Evolutionary conservation across 768 basidiomycete genomes (phyloP).

Genomic region (Termitomyces sp.): DNA sequence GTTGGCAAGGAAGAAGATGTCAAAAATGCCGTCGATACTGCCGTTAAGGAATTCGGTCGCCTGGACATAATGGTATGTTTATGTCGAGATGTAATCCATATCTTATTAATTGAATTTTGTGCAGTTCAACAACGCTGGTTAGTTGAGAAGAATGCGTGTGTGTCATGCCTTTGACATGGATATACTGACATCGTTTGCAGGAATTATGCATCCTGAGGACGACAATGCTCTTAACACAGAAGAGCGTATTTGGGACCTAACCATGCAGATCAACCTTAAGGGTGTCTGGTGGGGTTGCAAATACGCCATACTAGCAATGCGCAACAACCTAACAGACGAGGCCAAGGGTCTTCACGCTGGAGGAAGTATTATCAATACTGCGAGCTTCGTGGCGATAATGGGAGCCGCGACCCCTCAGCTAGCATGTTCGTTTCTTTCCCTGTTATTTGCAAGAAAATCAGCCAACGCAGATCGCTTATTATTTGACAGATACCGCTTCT

Average conservation of each 20-base stretch:
- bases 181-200: slow-evolving; percentile 26
- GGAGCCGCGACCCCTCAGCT: slow-evolving; percentile 98
- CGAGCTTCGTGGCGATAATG: slow-evolving; percentile 92
- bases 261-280: slow-evolving; percentile 93
- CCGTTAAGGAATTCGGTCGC: slow-evolving; percentile 85
- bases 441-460: not conserved
- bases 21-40: slow-evolving; percentile 72
- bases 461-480: slow-evolving; percentile 9
- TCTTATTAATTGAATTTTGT: not conserved
- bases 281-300: slow-evolving; percentile 99
- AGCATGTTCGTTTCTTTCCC: slow-evolving; percentile 66
- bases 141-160: slow-evolving; percentile 2
- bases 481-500: slow-evolving; percentile 77
- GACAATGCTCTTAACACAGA: slow-evolving; percentile 96
- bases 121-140: slow-evolving; percentile 92
- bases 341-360: slow-evolving; percentile 75
- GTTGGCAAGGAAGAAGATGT: slow-evolving; percentile 87
- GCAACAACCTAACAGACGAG: slow-evolving; percentile 80
- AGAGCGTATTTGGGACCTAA: slow-evolving; percentile 93
- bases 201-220: slow-evolving; percentile 97
- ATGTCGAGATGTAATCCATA: not conserved
- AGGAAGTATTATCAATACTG: slow-evolving; percentile 96
- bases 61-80: slow-evolving; percentile 85
- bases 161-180: not conserved
- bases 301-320: slow-evolving; percentile 96